Evolutionary conservation across 805 yeast species (phyloP).

Genomic region (Komagataella phaffii): DNA sequence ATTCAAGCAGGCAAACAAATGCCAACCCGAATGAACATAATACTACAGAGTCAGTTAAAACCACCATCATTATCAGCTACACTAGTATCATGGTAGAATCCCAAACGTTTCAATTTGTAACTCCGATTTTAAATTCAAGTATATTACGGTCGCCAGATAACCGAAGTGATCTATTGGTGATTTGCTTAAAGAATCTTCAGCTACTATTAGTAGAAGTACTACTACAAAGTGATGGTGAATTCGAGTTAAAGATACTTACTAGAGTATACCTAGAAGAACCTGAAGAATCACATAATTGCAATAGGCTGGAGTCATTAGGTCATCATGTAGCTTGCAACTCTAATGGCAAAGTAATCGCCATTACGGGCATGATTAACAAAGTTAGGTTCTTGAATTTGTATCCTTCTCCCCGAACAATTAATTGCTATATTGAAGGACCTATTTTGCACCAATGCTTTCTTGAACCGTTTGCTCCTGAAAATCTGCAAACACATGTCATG

Average conservation of each 20-base stretch:
- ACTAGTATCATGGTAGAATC: neutral
- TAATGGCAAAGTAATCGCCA: neutral
- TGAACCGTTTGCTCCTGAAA: neutral
- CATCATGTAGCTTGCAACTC: neutral
- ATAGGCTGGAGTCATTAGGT: neutral
- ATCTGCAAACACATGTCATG: neutral
- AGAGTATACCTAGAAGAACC: neutral
- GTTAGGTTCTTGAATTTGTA: neutral
- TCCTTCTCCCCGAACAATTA: neutral
- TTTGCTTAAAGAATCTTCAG: neutral
- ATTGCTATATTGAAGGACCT: neutral
- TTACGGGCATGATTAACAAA: neutral
- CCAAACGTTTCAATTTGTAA: neutral
- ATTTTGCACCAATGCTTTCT: neutral
- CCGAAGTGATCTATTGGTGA: neutral
- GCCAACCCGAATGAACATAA: neutral
- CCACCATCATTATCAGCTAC: neutral
- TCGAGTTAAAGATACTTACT: neutral
- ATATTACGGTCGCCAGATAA: neutral
- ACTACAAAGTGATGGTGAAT: neutral
- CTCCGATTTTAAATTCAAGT: neutral
- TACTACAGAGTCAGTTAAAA: neutral
- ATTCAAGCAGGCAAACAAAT: neutral
- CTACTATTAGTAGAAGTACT: neutral
- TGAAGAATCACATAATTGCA: neutral